Evolutionary conservation across 768 basidiomycete genomes (phyloP), one percentile per base, ranked within the genome.

Genomic region (Lyophyllum decastes): DNA sequence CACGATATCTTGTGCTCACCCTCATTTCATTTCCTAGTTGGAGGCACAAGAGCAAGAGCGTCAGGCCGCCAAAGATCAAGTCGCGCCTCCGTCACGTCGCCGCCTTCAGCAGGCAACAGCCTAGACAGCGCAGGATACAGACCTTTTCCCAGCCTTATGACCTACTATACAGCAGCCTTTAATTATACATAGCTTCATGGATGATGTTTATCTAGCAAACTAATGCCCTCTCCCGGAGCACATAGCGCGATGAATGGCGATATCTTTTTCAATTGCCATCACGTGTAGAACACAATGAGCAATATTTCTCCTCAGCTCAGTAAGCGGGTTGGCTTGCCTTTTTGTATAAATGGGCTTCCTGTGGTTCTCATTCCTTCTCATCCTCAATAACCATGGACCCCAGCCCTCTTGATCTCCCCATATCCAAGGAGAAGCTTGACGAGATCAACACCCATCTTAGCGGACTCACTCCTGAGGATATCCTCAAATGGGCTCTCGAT

Each of bases 401-500:
- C 38, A 76, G 76, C 49, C 80, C 80, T 1, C 75, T 89, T 38
- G 64, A 77, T 50, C 76, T 86, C 10, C 90, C 90, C 0, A 70
- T 91, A 49, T 77, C 84, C 1, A 55, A 72, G 54, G 83, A 82
- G 50, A 77, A 87, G 58, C 81, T 96, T 38, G 73, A 76, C 21
- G 68, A 74, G 27, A 85, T 95, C 76, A 98, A 98, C 69, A 78
- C 76, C 10, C 74, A 92, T 67, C 86, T 99, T 9, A 78, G 78
- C 34, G 68, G 79, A 1, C 83, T 93, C 58, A 79, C 85, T 0
- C 94, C 97, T 1, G 88, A 93, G 63, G 82, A 94, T 60, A 93
- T 98, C 62, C 81, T 99, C 52, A 66, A 70, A 68, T 98, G 96
- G 96, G 93, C 89, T 0, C 69, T 94, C 49, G 81, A 84, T 44